A percentile compares a stretch with the other conserved stretches of the same genome.
Conservation (phyloP, 768 basidiomycete genomes). For the Leucosporidium creatinivorum region DNA sequence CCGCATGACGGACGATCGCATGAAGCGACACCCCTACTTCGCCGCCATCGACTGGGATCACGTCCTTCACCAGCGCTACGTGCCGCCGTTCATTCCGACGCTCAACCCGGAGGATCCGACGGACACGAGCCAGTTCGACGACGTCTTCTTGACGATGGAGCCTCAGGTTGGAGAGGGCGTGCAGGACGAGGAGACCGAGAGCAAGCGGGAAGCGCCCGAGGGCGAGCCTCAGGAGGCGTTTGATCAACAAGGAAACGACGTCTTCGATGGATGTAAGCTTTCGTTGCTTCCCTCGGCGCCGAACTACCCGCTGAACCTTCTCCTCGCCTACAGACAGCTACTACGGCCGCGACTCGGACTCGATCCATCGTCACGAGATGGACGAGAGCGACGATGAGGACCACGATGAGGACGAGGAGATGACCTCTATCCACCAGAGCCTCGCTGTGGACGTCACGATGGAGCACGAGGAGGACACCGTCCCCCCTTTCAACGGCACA, state of each 20-base stretch:
- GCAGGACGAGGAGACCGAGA: conserved; percentile 53
- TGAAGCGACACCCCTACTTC: conserved; percentile 92
- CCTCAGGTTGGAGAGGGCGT: conserved; percentile 62
- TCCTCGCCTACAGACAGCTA: conserved; percentile 53
- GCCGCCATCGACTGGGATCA: conserved; percentile 63
- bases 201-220: conserved; percentile 31
- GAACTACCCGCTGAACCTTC: too few species aligned
- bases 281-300: too few species aligned
- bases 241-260: conserved; percentile 56
- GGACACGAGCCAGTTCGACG: conserved; percentile 97
- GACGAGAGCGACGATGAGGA: not conserved
- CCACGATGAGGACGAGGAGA: not conserved
- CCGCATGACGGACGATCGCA: conserved; percentile 82
- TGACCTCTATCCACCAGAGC: not conserved
- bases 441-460: not conserved
- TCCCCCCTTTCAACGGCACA: not conserved
- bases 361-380: conserved; percentile 55
- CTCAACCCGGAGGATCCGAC: conserved; percentile 84
- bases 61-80: conserved; percentile 88
- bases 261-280: conserved; percentile 92
- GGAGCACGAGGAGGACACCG: not conserved
- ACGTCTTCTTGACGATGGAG: conserved; percentile 91
- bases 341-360: conserved; percentile 48
- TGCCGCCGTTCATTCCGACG: conserved; percentile 65
- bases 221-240: conserved; percentile 35